Base-by-base conservation (phyloP, 2,329 filamentous ascomycete species). In the Talaromyces sp. region DNA sequence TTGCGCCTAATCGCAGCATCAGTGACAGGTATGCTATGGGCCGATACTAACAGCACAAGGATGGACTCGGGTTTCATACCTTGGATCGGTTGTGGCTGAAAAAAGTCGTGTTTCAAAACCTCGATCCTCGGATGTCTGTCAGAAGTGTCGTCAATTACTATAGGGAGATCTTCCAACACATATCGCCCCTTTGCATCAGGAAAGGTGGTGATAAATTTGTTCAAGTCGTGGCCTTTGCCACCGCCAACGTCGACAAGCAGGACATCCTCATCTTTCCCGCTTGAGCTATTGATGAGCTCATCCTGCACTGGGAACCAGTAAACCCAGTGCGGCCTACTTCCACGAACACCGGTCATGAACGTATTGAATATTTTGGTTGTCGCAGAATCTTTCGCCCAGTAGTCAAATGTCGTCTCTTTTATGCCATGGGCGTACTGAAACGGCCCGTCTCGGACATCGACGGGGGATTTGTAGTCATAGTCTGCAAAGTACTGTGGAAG, bases 111-210 rank as follows among this genome's bases (percentile, higher is more conserved):
- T 31, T 25, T 36, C 19, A 55, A 2, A 81, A 28, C 64, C 41
- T 67, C 66, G n/a, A 60, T 56, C 17, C 33, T 31, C 19, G 37
- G n/a, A 33, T 46, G 21, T 7, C 37, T 56, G 31, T 60, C 33
- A 10, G 53, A 33, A 19, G 65, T 63, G n/a, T 69, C 58, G 31
- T 64, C 62, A 43, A 70, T 56, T 10, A 81, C 75, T 1, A 68
- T 64, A 0, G 75, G 71, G 5, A 78, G 67, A 60, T 83, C 81
- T 61, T 84, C 78, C 0, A 83, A 66, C 0, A 83, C 65, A 2
- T 82, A 65, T 3, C 72, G 67, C 0, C 79, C 79, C 0, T 74
- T 71, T 0, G 69, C 64, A 0, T 70, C 51, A 0, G 76, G 73
- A 58, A 73, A 72, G 45, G 73, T 72, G 0, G 63, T 59, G 2